These are phyloP conservation scores for Andrographis paniculata DNA, from an alignment of 305 asterid genomes.

Conservation along the genomic window DNA sequence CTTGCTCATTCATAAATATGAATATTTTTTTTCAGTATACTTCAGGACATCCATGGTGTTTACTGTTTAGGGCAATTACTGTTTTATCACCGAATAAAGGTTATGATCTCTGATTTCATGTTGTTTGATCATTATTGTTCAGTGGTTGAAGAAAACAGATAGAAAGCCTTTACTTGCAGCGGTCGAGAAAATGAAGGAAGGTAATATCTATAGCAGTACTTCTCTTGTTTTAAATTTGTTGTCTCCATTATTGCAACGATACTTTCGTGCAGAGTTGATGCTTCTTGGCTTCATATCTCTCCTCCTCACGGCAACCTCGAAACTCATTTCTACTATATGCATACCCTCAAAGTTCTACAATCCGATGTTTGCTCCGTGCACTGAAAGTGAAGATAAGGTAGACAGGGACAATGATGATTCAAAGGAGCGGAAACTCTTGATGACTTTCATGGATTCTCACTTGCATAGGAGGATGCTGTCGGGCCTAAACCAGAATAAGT, in stretches of 20 bases:
- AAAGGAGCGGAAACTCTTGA: conserved; percentile 54
- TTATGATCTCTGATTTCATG: conserved; percentile 12
- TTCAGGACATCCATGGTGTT: neutral
- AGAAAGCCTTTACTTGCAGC: conserved; percentile 79
- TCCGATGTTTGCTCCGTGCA: conserved; percentile 77
- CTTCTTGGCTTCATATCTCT: conserved; percentile 67
- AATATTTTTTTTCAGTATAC: too few species aligned
- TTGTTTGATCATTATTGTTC: conserved; percentile 20
- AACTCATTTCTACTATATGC: conserved; percentile 46
- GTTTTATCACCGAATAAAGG: conserved; percentile 4
- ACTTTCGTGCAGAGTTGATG: conserved; percentile 42
- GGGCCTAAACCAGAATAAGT: conserved; percentile 56
- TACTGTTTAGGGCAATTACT: neutral
- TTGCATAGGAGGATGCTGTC: conserved; percentile 48
- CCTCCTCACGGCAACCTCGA: conserved; percentile 56
- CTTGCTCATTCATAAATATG: too few species aligned
- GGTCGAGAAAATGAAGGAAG: conserved; percentile 74
- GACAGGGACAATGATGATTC: conserved; percentile 33
- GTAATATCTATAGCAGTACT: conserved; percentile 15
- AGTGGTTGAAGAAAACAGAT: conserved; percentile 87
- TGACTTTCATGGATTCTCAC: conserved; percentile 32
- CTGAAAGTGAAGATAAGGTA: conserved; percentile 47
- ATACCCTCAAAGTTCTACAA: conserved; percentile 47
- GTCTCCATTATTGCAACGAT: conserved; percentile 9
- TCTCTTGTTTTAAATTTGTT: conserved; percentile 4